Evolutionary conservation across 2,329 filamentous ascomycete species (phyloP).

Genomic region (Trichoderma atrobrunneum): DNA sequence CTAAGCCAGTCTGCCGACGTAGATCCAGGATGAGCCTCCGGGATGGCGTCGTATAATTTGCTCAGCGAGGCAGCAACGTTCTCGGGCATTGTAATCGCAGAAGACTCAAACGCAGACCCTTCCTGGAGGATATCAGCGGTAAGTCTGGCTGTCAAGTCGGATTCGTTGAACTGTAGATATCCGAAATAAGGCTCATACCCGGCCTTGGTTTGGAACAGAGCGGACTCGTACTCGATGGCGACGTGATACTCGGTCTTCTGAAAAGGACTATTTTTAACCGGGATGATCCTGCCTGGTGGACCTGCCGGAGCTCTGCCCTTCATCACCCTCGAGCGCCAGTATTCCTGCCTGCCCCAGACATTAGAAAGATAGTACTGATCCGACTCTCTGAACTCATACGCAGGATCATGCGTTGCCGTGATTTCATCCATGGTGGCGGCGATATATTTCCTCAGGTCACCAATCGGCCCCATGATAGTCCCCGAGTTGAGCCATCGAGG

Average conservation of each 20-base stretch:
- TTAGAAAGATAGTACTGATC: conserved; percentile 46
- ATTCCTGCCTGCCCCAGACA: conserved; percentile 43
- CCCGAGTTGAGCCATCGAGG: conserved; percentile 46
- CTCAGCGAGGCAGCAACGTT: conserved; percentile 31
- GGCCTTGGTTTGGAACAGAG: conserved; percentile 40
- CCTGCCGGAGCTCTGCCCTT: conserved; percentile 22
- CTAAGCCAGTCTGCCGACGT: conserved; percentile 33
- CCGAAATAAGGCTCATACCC: conserved; percentile 36
- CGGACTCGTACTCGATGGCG: conserved; percentile 41
- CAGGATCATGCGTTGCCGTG: conserved; percentile 33
- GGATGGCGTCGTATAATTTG: conserved; percentile 32
- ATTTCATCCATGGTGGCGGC: conserved; percentile 31
- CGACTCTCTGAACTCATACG: conserved; percentile 35
- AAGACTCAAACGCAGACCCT: conserved; percentile 30
- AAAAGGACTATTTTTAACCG: conserved; percentile 22
- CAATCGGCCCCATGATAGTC: conserved; percentile 43
- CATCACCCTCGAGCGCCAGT: conserved; percentile 35
- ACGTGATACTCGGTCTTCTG: conserved; percentile 36
- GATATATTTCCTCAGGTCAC: conserved; percentile 30
- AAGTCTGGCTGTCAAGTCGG: conserved; percentile 26
- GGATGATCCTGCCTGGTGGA: conserved; percentile 24
- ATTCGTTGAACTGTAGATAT: conserved; percentile 33
- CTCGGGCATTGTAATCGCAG: conserved; percentile 33
- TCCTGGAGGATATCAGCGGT: conserved; percentile 27
- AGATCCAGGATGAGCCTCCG: conserved; percentile 28